Evolutionary conservation across 106 monocot genomes (phyloP), one percentile per base, ranked within the genome.

Genomic region (Apostasia shenzhenica): DNA sequence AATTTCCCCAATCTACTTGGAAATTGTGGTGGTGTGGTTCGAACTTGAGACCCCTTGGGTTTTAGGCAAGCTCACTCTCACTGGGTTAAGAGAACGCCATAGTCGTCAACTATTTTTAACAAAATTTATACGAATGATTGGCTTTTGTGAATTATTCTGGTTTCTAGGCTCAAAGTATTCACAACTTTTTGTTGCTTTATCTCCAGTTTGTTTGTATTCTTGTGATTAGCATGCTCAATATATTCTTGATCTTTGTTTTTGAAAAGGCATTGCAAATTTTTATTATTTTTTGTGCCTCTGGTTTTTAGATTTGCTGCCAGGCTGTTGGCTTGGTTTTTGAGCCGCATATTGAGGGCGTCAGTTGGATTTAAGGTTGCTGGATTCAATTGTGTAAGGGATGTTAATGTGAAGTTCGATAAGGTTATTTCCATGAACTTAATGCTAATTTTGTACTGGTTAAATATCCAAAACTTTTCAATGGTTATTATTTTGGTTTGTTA

Each of bases 351-450:
- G 58, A 58, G 70, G 50, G 85, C 78, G 71, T 90, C 82, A 63
- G 85, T 90, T 64, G 74, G 68, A 1, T 90, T 90, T 69, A 85
- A 73, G n/a, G 89, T 90, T 63, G 89, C 89, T 61, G 85, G 86
- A 41, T 90, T 79, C 71, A 86, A 90, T 67, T 90, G 86, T 61
- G 67, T 90, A 62, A 77, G 89, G 55, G 89, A 90, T 74, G 76
- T 90, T 57, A 69, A 70, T 68, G 14, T 90, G 41, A 86, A 86
- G 59, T 90, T 90, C 63, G 54, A 55, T 51, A 90, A 90, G 89
- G 89, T 90, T 26, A 41, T 48, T 47, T 65, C 54, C 67, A 68
- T 75, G 13, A 46, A 50, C 53, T 68, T 52, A 3, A 59, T 57
- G 12, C 57, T 39, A 45, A 8, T 13, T 37, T 59, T 45, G 7